Evolutionary conservation across 371 early-diverging fungal genomes (phyloP), one percentile per base, ranked within the genome.

Genomic region (Vavraia culicis): DNA sequence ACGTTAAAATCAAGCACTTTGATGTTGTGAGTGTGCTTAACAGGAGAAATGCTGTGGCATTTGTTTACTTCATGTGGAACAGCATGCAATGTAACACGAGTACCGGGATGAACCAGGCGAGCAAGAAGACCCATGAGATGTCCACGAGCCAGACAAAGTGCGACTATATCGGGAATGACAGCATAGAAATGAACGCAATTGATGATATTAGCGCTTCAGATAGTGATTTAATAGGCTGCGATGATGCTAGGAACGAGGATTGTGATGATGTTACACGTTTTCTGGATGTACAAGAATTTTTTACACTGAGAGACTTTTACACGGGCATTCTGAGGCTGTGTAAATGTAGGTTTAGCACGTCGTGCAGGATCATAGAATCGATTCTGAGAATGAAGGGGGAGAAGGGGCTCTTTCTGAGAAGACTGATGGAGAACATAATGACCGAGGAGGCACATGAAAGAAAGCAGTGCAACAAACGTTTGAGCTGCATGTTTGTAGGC

Each of bases 21-120:
- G 64, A 63, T 49, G 36, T 63, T 10, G 41, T 35, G 31, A 32
- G 32, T 42, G n/a, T 63, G 5, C 15, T 63, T 9, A 44, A 44
- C 3, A 32, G 37, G 22, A 44, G 64, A 23, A 63, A 63, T 23
- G 50, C 23, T 21, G 27, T 62, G 20, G 35, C 62, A 1, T 10
- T 42, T 3, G 1, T 1, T 2, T 27, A 7, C n/a, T 18, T 15
- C 3, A 31, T 46, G 10, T 13, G 10, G 10, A 33, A 54, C 34
- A 50, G 56, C 48, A 31, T 13, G 11, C 9, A 41, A 41, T 41
- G 13, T 8, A 13, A 41, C 13, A 41, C 9, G 9, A n/a, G n/a
- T n/a, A n/a, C n/a, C n/a, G n/a, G n/a, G n/a, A n/a, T n/a, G n/a
- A 10, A 1, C 5, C 54, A 53, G 14, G 14, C 18, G 15, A 41